Evolutionary conservation across 176 grass and related monocot genomes (phyloP), one percentile per base, ranked within the genome.

Genomic region (Juncus effusus): DNA sequence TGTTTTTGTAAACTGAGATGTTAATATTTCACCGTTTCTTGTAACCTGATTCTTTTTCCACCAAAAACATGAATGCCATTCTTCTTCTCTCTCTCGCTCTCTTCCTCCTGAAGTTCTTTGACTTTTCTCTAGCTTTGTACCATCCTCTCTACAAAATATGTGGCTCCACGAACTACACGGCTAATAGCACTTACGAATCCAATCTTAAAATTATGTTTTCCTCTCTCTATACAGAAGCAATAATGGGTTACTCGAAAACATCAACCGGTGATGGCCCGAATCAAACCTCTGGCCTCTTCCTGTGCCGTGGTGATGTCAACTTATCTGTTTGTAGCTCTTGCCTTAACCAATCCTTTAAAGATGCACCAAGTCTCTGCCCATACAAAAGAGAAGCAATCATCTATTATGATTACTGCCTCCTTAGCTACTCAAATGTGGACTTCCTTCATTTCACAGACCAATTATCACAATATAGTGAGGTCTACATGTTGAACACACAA

Each of bases 251-350:
- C 72, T 53, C 60, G 3, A 56, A 4, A 14, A 54, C 3, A 10
- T 53, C n/a, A 14, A 45, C 16, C 15, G 82, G 87, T 40, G 0
- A 14, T 1, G 10, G 19, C 6, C 76, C 75, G 0, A 16, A 83
- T 37, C 64, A 62, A 16, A 64, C 35, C 67, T 74, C 51, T 69
- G 79, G 66, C n/a, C 72, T 77, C 6, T 37, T 56, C 12, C 53
- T 75, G 42, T 90, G 87, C 79, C 83, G 73, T 14, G 73, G 73
- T 54, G 87, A 86, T 40, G 19, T 42, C 50, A 71, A 52, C 77
- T 3, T 42, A 2, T 60, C 65, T 36, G 3, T 2, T 11, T 90
- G 87, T 58, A 7, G 11, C 4, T 7, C 16, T 35, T 86, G 83
- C 79, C 38, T 86, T 61, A 2, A 53, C 38, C 19, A 3, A 14